A percentile compares a stretch with the other conserved stretches of the same genome.
Conservation (phyloP, 345 rosid species). For the Geranium rotundifolium region DNA sequence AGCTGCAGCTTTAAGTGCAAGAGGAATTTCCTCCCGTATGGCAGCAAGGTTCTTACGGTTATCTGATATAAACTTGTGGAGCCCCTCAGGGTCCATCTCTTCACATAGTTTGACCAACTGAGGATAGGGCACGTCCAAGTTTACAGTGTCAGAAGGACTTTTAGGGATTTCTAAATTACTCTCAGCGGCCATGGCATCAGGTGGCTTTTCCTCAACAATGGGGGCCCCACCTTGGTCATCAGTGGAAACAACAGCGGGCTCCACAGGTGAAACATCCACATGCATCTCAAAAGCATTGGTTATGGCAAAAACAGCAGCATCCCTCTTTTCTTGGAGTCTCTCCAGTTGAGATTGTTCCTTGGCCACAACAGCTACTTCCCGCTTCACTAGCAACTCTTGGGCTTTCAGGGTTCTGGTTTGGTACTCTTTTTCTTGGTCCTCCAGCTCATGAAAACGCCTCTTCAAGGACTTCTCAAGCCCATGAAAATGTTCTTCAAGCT, state of each 20-base stretch:
- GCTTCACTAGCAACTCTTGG: conserved; percentile 55
- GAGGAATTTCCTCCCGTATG: conserved; percentile 80
- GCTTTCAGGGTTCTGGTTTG: conserved; percentile 71
- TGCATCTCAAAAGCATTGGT: conserved; percentile 58
- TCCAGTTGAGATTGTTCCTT: conserved; percentile 68
- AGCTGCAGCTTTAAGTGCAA: conserved; percentile 65
- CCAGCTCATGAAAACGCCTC: conserved; percentile 94
- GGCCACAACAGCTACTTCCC: conserved; percentile 73
- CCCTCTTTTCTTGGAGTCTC: conserved; percentile 86
- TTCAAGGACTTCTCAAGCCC: conserved; percentile 97
- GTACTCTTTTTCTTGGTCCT: conserved; percentile 83
- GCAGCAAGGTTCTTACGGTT: conserved; percentile 95
- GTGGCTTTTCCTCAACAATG: conserved; percentile 29
- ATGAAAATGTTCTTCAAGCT: conserved; percentile 92
- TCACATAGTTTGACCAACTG: conserved; percentile 63
- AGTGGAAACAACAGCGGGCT: conserved; percentile 24
- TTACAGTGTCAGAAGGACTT: conserved; percentile 32
- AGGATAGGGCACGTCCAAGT: conserved; percentile 53
- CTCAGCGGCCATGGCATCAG: conserved; percentile 35
- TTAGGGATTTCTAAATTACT: conserved; percentile 42
- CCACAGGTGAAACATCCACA: conserved; percentile 29
- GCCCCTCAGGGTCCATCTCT: conserved; percentile 81
- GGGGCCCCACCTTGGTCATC: conserved; percentile 29
- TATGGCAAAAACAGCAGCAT: conserved; percentile 63
- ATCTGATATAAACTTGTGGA: conserved; percentile 91